Percentiles rank a stretch among this genome's conserved stretches.
Conservation (phyloP, 305 asterid genomes). For the Fraxinus sp. region DNA sequence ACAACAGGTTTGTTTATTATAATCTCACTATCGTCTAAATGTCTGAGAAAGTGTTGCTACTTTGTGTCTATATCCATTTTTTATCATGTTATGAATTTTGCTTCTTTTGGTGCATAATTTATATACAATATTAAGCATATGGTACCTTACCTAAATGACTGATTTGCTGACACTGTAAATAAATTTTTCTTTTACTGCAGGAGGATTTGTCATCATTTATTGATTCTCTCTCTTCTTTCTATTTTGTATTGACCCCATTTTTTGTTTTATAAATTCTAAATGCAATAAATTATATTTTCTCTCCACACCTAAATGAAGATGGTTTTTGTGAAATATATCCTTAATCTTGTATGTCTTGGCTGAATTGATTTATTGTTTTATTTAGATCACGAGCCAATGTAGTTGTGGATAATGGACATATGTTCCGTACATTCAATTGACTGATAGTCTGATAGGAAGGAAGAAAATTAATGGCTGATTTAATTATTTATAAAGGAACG, state of each 20-base stretch:
- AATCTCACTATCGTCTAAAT: slow-evolving; percentile 16
- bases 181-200: neutral
- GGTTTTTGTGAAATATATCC: slow-evolving; percentile 1
- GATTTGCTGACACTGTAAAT: neutral
- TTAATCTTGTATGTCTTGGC: neutral
- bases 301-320: neutral
- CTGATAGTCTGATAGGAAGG: neutral
- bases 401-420: neutral
- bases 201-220: neutral
- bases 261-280: neutral
- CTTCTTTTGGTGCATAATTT: slow-evolving; percentile 3
- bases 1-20: slow-evolving; percentile 63
- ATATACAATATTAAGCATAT: neutral
- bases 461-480: neutral
- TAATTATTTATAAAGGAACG: neutral
- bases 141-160: neutral
- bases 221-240: neutral
- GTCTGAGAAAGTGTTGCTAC: slow-evolving; percentile 4
- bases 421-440: neutral
- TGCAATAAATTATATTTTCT: neutral
- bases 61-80: slow-evolving; percentile 12
- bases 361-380: neutral
- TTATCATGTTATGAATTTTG: slow-evolving; percentile 5
- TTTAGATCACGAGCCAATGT: neutral
- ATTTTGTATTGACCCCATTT: neutral